Conservation (phyloP, 768 basidiomycete genomes). For the Ramaria sp. region DNA sequence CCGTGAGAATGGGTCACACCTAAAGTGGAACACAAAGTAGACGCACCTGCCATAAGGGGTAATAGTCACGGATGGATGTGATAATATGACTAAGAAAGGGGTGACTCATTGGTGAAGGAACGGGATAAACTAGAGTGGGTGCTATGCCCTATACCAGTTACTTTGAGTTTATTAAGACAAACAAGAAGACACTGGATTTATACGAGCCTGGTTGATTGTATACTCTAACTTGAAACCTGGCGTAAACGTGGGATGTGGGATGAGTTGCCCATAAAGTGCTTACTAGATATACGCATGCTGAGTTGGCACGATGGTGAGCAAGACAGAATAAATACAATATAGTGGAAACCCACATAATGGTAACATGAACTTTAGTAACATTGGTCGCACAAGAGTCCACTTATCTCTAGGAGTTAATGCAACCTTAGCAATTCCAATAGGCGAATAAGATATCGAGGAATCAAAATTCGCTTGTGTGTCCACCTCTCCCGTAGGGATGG, state of each 20-base stretch:
- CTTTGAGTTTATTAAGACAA: not conserved
- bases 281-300: conserved; percentile 55
- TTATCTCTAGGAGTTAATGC: conserved; percentile 65
- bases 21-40: conserved; percentile 14
- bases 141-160: conserved; percentile 54
- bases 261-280: conserved; percentile 16
- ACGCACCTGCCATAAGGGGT: conserved; percentile 86
- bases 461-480: conserved; percentile 9
- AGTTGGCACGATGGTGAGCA: conserved; percentile 12
- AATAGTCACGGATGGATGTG: conserved; percentile 80
- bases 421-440: conserved; percentile 29
- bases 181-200: not conserved
- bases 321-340: not conserved
- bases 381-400: conserved; percentile 67
- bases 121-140: conserved; percentile 81
- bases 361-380: conserved; percentile 81
- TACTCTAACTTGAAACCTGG: conserved; percentile 61
- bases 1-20: not conserved
- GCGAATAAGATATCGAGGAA: not conserved
- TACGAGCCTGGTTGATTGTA: conserved; percentile 73
- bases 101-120: conserved; percentile 51
- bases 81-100: conserved; percentile 68
- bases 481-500: conserved; percentile 26
- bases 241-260: not conserved
- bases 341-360: conserved; percentile 60